phyloP scores from a whole-genome alignment of 305 asterid genomes.

The Nicotiana rustica region DNA sequence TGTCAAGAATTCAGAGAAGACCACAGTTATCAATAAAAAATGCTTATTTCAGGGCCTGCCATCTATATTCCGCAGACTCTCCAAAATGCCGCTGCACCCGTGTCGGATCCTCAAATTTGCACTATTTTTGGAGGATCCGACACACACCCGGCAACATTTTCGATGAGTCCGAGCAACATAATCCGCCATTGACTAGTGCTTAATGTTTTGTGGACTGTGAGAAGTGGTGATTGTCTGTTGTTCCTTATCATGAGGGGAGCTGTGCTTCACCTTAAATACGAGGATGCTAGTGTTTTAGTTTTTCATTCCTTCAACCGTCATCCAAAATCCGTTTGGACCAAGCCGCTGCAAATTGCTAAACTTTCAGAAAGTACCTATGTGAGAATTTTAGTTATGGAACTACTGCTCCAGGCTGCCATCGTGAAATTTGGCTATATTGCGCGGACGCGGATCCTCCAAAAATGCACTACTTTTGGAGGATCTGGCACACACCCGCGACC shows the following conservation, averaged over 20 bases:
- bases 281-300: neutral
- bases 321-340: neutral
- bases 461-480: too few species aligned
- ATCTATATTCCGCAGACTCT: neutral
- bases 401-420: neutral
- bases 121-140: too few species aligned
- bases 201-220: conserved; percentile 7
- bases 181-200: neutral
- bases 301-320: neutral
- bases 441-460: too few species aligned
- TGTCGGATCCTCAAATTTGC: too few species aligned
- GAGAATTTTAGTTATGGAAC: neutral
- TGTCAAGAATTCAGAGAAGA: conserved; percentile 2
- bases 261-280: neutral
- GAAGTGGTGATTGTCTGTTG: neutral
- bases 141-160: too few species aligned
- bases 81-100: too few species aligned
- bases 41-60: too few species aligned
- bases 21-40: neutral
- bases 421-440: too few species aligned
- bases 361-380: neutral
- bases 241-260: neutral
- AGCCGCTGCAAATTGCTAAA: neutral
- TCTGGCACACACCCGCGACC: too few species aligned
- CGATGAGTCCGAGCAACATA: too few species aligned